Conservation (phyloP, 495 filamentous ascomycete species). For the Massariosphaeria phaeospora region DNA sequence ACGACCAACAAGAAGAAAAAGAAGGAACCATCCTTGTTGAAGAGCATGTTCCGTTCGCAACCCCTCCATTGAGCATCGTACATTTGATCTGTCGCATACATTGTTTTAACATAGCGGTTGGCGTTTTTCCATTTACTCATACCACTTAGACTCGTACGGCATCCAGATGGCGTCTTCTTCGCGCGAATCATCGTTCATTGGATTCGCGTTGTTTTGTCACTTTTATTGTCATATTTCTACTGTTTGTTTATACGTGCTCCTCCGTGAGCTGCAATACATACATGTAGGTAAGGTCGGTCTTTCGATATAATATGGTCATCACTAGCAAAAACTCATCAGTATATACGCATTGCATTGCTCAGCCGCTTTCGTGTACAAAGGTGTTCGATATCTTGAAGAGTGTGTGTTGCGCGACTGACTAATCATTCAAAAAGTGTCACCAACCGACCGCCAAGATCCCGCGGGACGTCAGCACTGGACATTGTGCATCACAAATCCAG, state of each 20-base stretch:
- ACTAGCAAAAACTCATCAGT: too few species aligned
- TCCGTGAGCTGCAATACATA: not conserved
- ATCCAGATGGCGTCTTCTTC: too few species aligned
- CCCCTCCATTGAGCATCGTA: slow-evolving; percentile 7
- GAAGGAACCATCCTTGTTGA: slow-evolving; percentile 48
- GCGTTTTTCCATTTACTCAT: slow-evolving; percentile 8
- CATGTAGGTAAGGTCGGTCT: not conserved
- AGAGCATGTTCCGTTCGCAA: slow-evolving; percentile 46
- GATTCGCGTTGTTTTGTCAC: not conserved
- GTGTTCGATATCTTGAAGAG: too few species aligned
- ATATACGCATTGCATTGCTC: too few species aligned
- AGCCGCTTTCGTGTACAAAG: too few species aligned
- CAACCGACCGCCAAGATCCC: too few species aligned
- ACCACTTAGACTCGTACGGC: slow-evolving; percentile 6
- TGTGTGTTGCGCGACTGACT: too few species aligned
- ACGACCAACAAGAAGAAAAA: slow-evolving; percentile 41
- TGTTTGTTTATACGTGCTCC: not conserved
- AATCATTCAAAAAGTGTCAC: too few species aligned
- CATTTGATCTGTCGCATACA: not conserved
- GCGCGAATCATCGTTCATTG: too few species aligned
- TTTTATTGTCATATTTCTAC: not conserved
- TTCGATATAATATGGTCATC: not conserved
- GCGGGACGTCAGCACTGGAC: too few species aligned
- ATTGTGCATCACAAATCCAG: too few species aligned
- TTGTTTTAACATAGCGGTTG: slow-evolving; percentile 27